phyloP scores from a whole-genome alignment of 345 rosid genomes.

The Isatis tinctoria region DNA sequence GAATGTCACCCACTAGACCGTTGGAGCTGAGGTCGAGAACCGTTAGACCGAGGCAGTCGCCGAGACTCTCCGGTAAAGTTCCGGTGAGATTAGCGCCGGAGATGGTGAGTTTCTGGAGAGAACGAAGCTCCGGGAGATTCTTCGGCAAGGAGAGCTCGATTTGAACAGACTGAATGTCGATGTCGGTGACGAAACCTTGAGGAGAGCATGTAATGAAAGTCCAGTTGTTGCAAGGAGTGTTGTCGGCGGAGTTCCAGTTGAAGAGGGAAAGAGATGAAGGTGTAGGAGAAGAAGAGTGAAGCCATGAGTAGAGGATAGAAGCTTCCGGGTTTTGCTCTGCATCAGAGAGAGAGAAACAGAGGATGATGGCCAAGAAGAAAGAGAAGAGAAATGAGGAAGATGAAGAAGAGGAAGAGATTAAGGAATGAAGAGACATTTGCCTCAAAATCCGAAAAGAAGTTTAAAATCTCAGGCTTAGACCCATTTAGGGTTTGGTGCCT shows the following conservation, averaged over 20 bases:
- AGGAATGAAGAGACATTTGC: constrained; percentile 59
- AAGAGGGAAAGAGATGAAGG: constrained; percentile 42
- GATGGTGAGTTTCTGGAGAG: constrained; percentile 49
- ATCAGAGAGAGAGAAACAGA: constrained; percentile 34
- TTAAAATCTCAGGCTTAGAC: constrained; percentile 62
- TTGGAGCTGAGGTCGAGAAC: constrained; percentile 62
- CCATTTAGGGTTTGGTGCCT: constrained; percentile 52
- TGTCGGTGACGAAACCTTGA: constrained; percentile 61
- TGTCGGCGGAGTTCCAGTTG: constrained; percentile 62
- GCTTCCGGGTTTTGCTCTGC: constrained; percentile 52
- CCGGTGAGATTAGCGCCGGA: constrained; percentile 76
- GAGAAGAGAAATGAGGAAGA: constrained; percentile 31
- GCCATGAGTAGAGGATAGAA: constrained; percentile 63
- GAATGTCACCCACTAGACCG: constrained; percentile 58
- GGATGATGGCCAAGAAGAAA: constrained; percentile 24
- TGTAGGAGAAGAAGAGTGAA: constrained; percentile 45
- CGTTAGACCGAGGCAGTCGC: constrained; percentile 40
- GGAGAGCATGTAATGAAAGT: constrained; percentile 66
- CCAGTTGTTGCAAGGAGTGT: constrained; percentile 80
- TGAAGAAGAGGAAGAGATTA: constrained; percentile 21
- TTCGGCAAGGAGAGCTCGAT: constrained; percentile 53
- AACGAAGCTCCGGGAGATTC: constrained; percentile 53
- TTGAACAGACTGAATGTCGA: constrained; percentile 53
- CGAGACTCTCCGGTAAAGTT: constrained; percentile 52
- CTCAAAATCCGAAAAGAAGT: constrained; percentile 52